Conservation (phyloP, 139 green algal species). For the Dunaliella primolecta region DNA sequence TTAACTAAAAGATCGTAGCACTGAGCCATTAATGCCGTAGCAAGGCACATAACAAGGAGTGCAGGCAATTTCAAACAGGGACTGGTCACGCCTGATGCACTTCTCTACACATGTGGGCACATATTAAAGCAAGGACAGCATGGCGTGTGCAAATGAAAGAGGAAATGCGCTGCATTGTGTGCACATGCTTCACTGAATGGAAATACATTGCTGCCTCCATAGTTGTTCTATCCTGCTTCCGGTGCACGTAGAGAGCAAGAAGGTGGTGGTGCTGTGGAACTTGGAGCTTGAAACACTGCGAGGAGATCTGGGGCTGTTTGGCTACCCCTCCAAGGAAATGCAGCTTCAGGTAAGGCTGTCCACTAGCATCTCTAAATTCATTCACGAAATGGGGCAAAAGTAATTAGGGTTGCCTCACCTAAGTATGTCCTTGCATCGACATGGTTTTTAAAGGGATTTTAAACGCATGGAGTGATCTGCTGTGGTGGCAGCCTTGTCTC, state of each 20-base stretch:
- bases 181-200: not conserved
- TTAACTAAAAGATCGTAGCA: no score
- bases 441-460: not conserved
- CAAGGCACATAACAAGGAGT: no score
- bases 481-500: no score
- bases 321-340: conserved; percentile 75
- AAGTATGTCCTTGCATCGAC: not conserved
- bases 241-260: conserved; percentile 15
- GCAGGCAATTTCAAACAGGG: no score
- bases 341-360: not conserved
- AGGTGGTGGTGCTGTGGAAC: conserved; percentile 83
- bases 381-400: not conserved
- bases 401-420: not conserved
- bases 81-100: no score
- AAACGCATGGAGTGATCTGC: no score
- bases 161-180: not conserved
- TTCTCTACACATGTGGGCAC: no score
- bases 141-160: no score
- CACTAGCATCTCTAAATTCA: not conserved
- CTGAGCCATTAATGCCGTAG: no score
- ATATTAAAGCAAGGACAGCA: no score
- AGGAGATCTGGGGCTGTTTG: conserved; percentile 80
- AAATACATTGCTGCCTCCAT: not conserved
- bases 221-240: not conserved
- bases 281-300: conserved; percentile 94